These are phyloP conservation scores for Aureobasidium leucospermi DNA, from an alignment of 2,329 filamentous ascomycete genomes.

Conservation along the genomic window DNA sequence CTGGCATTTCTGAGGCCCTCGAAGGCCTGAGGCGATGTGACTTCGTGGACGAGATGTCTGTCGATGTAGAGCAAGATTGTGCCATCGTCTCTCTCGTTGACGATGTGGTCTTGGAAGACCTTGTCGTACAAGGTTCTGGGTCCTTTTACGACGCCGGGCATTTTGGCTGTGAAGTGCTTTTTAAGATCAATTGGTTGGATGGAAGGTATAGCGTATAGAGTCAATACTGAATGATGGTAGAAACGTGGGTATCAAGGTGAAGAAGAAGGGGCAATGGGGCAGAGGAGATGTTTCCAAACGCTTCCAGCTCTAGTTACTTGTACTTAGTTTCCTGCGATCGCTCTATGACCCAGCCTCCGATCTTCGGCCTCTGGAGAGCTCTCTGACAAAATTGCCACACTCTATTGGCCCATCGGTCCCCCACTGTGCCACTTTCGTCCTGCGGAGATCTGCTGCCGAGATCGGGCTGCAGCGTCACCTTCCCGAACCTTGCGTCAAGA, in stretches of 20 bases:
- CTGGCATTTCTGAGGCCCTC: slow-evolving; percentile 87
- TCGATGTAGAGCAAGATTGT: slow-evolving; percentile 91
- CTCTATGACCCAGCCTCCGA: slow-evolving; percentile 6
- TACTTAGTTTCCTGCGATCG: background rate
- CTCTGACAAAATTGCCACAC: background rate
- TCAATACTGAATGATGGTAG: background rate
- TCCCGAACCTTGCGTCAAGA: too few species aligned
- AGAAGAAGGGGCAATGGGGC: slow-evolving; percentile 1
- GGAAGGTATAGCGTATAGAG: background rate
- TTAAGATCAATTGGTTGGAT: background rate
- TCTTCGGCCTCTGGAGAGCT: background rate
- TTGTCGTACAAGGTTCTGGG: slow-evolving; percentile 86
- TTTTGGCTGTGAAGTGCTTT: slow-evolving; percentile 12
- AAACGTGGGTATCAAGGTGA: background rate
- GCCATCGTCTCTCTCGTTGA: slow-evolving; percentile 91
- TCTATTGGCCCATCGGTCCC: background rate
- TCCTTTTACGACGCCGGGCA: slow-evolving; percentile 27
- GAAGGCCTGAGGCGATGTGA: slow-evolving; percentile 97
- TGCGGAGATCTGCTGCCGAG: background rate
- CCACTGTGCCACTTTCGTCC: background rate
- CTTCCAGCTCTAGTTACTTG: background rate
- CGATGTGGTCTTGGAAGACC: slow-evolving; percentile 88
- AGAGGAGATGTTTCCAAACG: background rate
- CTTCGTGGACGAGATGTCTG: slow-evolving; percentile 94
- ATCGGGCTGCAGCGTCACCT: background rate